Base-by-base conservation (phyloP, 306 rosid species). In the Myrica gale region DNA sequence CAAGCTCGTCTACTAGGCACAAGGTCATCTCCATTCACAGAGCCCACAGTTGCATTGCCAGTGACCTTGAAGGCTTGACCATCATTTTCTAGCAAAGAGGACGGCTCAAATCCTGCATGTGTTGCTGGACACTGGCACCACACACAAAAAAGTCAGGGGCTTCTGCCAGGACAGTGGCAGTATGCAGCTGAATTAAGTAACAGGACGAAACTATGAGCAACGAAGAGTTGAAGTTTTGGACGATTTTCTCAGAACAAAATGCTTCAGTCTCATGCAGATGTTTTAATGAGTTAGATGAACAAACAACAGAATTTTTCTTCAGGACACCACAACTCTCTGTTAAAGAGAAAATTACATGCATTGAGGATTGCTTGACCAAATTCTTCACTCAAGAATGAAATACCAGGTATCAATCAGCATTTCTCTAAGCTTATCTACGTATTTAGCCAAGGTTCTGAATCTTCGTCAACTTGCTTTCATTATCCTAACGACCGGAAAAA, bases 61-160 rank as follows among this genome's bases (percentile, higher is more conserved):
- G 82, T 80, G 50, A 60, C 82, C 66, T 79, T 74, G 1, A 86
- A 68, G 52, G 73, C 74, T 74, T 78, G 88, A 76, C 80, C 81
- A 26, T 69, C 75, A 65, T 26, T 84, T 65, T 79, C 88, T 73
- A 71, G 80, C 84, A 78, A 57, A 42, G 84, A 71, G 50, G 91
- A 74, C 74, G 82, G 85, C 75, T 79, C 84, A 75, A 84, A 71
- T 43, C 85, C 82, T 76, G 68, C 84, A 47, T 61, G 56, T 62
- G 79, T 61, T 58, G 85, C 81, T 73, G 84, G 87, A 76, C 92
- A 66, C 91, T 88, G 74, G 71, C 76, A 85, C 77, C 62, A 71
- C 75, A 69, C 50, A 61, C 81, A 45, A 74, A 58, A 75, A 43
- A 47, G 55, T 72, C 48, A 76, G 78, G 61, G 47, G 26, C 17